Percentiles rank a stretch among this genome's conserved stretches.
These are phyloP conservation scores for Trypanosomatidae sp. DNA, from an alignment of 208 protist species.

Conservation along the genomic window DNA sequence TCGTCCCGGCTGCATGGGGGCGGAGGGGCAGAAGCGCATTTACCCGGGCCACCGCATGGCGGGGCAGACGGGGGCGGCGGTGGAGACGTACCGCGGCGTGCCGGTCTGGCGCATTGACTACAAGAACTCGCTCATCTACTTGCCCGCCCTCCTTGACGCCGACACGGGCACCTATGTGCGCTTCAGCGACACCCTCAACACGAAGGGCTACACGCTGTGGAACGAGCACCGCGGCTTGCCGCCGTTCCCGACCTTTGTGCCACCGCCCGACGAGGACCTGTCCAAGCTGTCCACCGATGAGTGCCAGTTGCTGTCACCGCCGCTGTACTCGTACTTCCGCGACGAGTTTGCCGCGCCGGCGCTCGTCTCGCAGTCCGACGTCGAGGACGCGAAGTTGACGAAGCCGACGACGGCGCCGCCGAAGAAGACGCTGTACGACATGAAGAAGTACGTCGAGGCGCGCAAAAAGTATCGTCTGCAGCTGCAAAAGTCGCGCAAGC, in stretches of 20 bases:
- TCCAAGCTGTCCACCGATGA: constrained; percentile 80
- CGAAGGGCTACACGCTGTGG: constrained; percentile 86
- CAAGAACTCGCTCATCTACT: constrained; percentile 89
- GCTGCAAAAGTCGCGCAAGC: constrained; percentile 76
- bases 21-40: constrained; percentile 84
- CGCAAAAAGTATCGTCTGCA: constrained; percentile 81
- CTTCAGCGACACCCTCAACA: constrained; percentile 87
- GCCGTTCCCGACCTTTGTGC: constrained; percentile 87
- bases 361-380: constrained; percentile 81
- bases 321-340: constrained; percentile 85
- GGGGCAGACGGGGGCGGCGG: constrained; percentile 81
- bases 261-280: constrained; percentile 66
- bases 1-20: constrained; percentile 80
- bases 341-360: constrained; percentile 73
- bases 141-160: constrained; percentile 76
- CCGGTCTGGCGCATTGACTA: constrained; percentile 90
- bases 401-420: constrained; percentile 55
- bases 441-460: constrained; percentile 83
- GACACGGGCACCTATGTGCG: constrained; percentile 86
- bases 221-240: constrained; percentile 83
- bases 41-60: constrained; percentile 86
- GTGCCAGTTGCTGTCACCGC: constrained; percentile 79
- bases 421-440: constrained; percentile 88
- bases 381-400: constrained; percentile 83
- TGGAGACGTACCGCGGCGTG: constrained; percentile 79